Base-by-base conservation (phyloP, 108 stramenopile genomes). In the Fragilaria crotonensis region DNA sequence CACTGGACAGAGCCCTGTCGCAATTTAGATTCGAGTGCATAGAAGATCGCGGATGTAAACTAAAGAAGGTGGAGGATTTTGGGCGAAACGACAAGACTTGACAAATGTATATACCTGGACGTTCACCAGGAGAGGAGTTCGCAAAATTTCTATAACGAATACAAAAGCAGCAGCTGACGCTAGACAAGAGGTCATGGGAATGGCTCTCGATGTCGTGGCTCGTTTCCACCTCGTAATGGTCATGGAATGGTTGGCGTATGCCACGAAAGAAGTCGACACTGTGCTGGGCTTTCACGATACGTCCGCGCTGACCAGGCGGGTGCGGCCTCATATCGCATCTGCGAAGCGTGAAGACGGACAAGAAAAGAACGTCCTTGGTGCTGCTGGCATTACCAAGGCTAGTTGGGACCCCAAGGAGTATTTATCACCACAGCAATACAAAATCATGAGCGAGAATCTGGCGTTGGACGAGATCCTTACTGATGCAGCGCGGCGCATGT, bases 1-100 rank as follows among this genome's bases (percentile, higher is more conserved):
- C 88, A 9, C 46, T 89, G 47, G 80, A 89, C 70, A 54, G 88
- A 47, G 88, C 88, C n/a, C 55, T 89, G 30, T 85, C 84, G 33
- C 88, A 89, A 63, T 89, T 85, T 64, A 72, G 88, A 41, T 89
- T 89, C 56, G 88, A 89, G 60, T 89, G 88, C 46, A 72, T 89
- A 19, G 88, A 89, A 71, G 80, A 85, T 55, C 64, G 84, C 36
- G 88, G 88, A 22, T 89, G 88, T 54, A 49, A 68, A 17, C 67
- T 70, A 5, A 81, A 81, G 41, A 69, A 84, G 55, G 73, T 89
- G 9, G 73, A 77, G 25, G 44, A 67, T 25, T 89, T 78, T 89
- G 87, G 87, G 57, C 75, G 14, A 69, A 63, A 58, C 64, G 84
- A 44, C 56, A 33, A 14, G 87, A 89, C 67, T 66, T 89, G 45